These are phyloP conservation scores for Populus pruinosa DNA, from an alignment of 345 rosid species.

Conservation along the genomic window DNA sequence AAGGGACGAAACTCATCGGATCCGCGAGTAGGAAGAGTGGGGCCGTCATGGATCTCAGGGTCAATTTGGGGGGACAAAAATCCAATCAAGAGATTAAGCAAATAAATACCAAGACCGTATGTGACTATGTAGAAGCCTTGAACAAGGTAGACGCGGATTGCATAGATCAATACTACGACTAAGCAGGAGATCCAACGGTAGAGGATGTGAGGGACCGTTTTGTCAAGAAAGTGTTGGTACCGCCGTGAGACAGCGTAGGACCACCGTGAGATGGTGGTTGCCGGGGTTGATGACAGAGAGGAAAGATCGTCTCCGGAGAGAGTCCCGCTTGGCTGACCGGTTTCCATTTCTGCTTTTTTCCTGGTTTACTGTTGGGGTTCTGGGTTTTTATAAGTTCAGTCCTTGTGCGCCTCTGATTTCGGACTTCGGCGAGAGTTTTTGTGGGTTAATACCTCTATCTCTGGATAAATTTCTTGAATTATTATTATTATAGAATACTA, in stretches of 20 bases:
- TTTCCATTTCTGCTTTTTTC: constrained; percentile 26
- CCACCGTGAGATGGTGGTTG: constrained; percentile 41
- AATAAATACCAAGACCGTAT: constrained; percentile 82
- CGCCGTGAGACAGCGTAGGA: constrained; percentile 29
- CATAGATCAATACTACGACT: constrained; percentile 47
- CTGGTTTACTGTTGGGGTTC: no score
- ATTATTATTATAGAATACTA: no score
- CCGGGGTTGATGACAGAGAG: constrained; percentile 39
- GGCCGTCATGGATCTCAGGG: constrained; percentile 66
- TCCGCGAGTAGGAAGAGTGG: constrained; percentile 74
- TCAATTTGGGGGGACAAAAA: constrained; percentile 94
- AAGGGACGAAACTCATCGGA: constrained; percentile 96
- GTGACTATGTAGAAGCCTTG: constrained; percentile 91
- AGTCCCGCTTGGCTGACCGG: constrained; percentile 30
- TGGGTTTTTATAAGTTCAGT: constrained; percentile 8
- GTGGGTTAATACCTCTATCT: no score
- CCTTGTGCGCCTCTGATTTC: no score
- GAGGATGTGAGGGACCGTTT: constrained; percentile 24
- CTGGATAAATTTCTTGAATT: no score
- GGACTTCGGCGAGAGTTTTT: no score
- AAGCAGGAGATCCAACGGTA: constrained; percentile 61
- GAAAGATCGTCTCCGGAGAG: constrained; percentile 31
- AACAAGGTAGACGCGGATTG: constrained; percentile 67
- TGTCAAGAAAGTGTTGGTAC: constrained; percentile 30
- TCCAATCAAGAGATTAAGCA: constrained; percentile 78